Percentiles rank a stretch among this genome's conserved stretches.
These are phyloP conservation scores for Cercophora scortea DNA, from an alignment of 495 filamentous ascomycete species.

Conservation along the genomic window DNA sequence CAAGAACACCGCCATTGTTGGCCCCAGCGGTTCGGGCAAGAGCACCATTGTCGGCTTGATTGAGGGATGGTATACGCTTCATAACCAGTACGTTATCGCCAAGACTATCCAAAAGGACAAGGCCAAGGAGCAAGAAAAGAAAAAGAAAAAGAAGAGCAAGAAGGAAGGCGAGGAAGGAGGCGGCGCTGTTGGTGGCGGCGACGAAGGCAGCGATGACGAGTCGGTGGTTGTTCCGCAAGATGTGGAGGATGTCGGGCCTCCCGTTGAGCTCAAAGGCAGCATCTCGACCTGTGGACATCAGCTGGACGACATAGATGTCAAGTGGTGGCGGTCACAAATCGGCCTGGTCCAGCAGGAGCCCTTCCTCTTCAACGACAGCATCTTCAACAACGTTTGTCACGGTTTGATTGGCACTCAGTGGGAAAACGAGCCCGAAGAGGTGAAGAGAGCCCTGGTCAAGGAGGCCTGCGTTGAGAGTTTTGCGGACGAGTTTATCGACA, in stretches of 20 bases:
- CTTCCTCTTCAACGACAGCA: slow-evolving; percentile 65
- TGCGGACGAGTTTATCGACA: slow-evolving; percentile 51
- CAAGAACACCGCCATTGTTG: slow-evolving; percentile 82
- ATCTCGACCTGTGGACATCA: slow-evolving; percentile 51
- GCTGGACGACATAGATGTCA: slow-evolving; percentile 47
- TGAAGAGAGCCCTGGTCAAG: slow-evolving; percentile 45
- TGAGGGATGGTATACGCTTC: slow-evolving; percentile 84
- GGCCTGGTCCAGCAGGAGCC: slow-evolving; percentile 67
- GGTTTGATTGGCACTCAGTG: slow-evolving; percentile 53
- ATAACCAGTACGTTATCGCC: slow-evolving; percentile 39
- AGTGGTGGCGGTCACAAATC: slow-evolving; percentile 62
- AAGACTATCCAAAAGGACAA: slow-evolving; percentile 38
- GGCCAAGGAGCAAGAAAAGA: slow-evolving; percentile 31
- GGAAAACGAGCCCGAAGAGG: slow-evolving; percentile 43
- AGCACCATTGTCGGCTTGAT: slow-evolving; percentile 86
- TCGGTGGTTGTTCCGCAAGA: slow-evolving; percentile 11
- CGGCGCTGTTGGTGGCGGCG: slow-evolving; percentile 8
- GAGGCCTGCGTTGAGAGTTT: slow-evolving; percentile 52
- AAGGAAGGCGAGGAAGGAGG: slow-evolving; percentile 13
- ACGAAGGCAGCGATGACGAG: slow-evolving; percentile 22
- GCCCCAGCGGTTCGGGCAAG: slow-evolving; percentile 80
- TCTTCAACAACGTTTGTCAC: slow-evolving; percentile 55
- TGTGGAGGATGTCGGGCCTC: slow-evolving; percentile 28
- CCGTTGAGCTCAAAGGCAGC: slow-evolving; percentile 36
- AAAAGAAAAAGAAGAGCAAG: slow-evolving; percentile 25